Evolutionary conservation across 202 grass and related monocot species (phyloP), one percentile per base, ranked within the genome.

Genomic region (Elaeis oleifera): DNA sequence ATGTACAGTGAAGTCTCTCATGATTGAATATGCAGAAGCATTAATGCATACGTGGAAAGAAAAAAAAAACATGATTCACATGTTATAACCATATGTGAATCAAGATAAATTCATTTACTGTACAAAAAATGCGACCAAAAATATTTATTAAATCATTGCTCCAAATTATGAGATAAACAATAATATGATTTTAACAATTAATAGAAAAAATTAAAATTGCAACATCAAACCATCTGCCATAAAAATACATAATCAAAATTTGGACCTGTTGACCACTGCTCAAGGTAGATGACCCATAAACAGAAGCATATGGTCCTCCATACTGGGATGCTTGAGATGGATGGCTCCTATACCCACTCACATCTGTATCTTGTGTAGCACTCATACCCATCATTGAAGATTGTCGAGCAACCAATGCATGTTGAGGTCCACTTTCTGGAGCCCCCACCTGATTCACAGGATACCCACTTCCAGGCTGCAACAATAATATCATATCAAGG

Each of bases 381-480:
- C 63, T 23, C 28, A 76, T 14, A 7, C 77, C 77, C 28, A 23
- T 76, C 0, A 50, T 13, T 44, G 36, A 44, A 44, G 36, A 44
- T 44, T 44, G 36, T 44, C 36, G 36, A 44, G 36, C 36, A 44
- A 13, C 36, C 36, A 44, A 44, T 9, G 36, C 36, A 44, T 44
- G 36, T 13, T 44, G 36, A 44, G 36, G 16, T 44, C 60, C 26
- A 67, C 29, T 49, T 0, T 58, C 56, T 17, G 76, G 5, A 0
- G 80, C 68, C 15, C 78, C 75, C 23, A 76, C 53, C 54, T 51
- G 17, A 52, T 68, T 54, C 26, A n/a, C 62, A 61, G 72, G 75
- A 75, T 82, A 88, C 72, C 69, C 77, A 64, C 78, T 80, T 16
- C 77, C 80, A 72, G 88, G 58, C 94, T 99, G 78, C 63, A 73